Evolutionary conservation across 805 yeast species (phyloP).

Genomic region (Metschnikowia gelsemii): DNA sequence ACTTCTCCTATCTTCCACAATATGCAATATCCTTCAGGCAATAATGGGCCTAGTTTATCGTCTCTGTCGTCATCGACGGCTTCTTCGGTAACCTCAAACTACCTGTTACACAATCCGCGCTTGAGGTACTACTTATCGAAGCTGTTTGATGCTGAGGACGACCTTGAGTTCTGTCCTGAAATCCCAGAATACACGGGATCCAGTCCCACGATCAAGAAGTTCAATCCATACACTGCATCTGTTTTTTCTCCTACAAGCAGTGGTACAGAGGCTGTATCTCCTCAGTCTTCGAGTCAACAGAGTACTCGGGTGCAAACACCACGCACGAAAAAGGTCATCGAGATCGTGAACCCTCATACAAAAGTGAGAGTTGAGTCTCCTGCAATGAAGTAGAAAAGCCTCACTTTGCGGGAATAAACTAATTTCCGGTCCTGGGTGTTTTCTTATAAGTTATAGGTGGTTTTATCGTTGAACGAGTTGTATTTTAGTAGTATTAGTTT

Average conservation of each 20-base stretch:
- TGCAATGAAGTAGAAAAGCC: slow-evolving; percentile 22
- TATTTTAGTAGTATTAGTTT: slow-evolving; percentile 12
- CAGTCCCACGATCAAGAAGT: slow-evolving; percentile 46
- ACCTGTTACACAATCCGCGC: slow-evolving; percentile 47
- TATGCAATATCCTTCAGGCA: slow-evolving; percentile 23
- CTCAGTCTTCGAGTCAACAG: slow-evolving; percentile 4
- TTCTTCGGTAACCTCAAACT: slow-evolving; percentile 23
- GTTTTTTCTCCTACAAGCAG: slow-evolving; percentile 51
- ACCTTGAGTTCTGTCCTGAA: slow-evolving; percentile 64
- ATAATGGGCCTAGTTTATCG: slow-evolving; percentile 14
- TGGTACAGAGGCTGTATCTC: slow-evolving; percentile 8
- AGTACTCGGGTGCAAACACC: slow-evolving; percentile 48
- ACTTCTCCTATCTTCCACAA: slow-evolving; percentile 34
- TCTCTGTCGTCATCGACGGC: slow-evolving; percentile 18
- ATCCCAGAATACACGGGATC: slow-evolving; percentile 36
- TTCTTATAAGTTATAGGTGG: neutral
- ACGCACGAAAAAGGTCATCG: slow-evolving; percentile 57
- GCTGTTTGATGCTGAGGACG: slow-evolving; percentile 63
- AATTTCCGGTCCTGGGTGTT: neutral
- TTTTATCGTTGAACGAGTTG: slow-evolving; percentile 11
- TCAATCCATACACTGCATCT: slow-evolving; percentile 67
- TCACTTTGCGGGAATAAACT: too few relatives aligned
- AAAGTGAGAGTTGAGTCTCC: slow-evolving; percentile 57
- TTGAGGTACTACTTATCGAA: slow-evolving; percentile 58
- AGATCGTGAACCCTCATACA: slow-evolving; percentile 62